Evolutionary conservation across 331 rosid genomes (phyloP).

Genomic region (Rhamnella rubrinervis): DNA sequence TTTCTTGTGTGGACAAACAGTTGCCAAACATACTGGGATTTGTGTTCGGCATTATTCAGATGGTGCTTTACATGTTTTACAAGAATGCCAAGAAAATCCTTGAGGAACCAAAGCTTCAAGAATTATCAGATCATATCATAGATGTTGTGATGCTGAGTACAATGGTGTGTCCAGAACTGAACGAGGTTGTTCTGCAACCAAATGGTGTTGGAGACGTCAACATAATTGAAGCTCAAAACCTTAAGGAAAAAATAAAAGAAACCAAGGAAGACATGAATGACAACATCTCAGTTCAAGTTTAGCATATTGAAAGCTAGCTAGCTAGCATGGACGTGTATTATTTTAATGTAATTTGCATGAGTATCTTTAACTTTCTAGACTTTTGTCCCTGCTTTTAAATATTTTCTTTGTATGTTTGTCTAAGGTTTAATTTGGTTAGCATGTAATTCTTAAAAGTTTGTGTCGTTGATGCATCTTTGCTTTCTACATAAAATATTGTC

Average conservation of each 20-base stretch:
- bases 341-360: neutral
- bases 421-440: constrained; percentile 7
- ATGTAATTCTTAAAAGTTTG: neutral
- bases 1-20: constrained; percentile 35
- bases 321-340: neutral
- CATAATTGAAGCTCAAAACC: constrained; percentile 3
- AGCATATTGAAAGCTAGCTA: neutral
- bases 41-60: constrained; percentile 78
- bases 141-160: constrained; percentile 59
- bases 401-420: constrained; percentile 4
- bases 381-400: neutral
- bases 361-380: constrained; percentile 6
- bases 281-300: constrained; percentile 17
- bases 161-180: constrained; percentile 37
- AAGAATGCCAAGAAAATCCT: constrained; percentile 48
- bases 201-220: constrained; percentile 18
- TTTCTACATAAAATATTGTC: neutral
- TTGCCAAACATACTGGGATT: constrained; percentile 76
- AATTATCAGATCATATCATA: constrained; percentile 54
- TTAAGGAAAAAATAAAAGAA: constrained; percentile 28
- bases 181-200: constrained; percentile 26
- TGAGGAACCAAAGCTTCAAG: constrained; percentile 58
- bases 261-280: constrained; percentile 13
- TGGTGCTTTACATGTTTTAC: constrained; percentile 66
- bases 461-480: too few relatives aligned